These are phyloP conservation scores for Talaromyces adpressus DNA, from an alignment of 495 filamentous ascomycete genomes.

Conservation along the genomic window DNA sequence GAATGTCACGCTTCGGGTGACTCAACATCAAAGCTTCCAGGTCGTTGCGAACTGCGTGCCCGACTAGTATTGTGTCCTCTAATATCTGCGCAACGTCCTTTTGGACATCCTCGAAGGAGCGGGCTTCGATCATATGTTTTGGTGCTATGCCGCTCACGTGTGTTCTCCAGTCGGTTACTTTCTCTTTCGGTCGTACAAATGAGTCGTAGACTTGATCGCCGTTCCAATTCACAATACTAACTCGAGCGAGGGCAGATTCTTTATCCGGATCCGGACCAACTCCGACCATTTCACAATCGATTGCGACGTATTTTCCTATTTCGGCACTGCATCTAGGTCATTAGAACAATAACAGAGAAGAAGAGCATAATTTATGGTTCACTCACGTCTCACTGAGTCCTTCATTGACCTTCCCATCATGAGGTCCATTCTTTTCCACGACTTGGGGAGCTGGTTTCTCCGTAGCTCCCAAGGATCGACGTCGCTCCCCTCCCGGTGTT, in stretches of 20 bases:
- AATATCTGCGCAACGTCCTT: conserved; percentile 64
- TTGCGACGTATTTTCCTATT: conserved; percentile 77
- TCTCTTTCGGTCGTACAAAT: conserved; percentile 70
- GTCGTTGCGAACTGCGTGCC: conserved; percentile 87
- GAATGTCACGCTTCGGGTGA: conserved; percentile 68
- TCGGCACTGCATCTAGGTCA: conserved; percentile 32
- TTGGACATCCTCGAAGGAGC: conserved; percentile 69
- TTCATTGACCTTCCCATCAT: conserved; percentile 39
- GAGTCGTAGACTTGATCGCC: conserved; percentile 86
- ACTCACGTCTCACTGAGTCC: conserved; percentile 41
- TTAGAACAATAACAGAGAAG: conserved; percentile 2
- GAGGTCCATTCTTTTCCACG: conserved; percentile 16
- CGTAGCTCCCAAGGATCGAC: conserved; percentile 5
- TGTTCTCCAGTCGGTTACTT: conserved; percentile 84
- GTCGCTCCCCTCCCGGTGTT: neutral
- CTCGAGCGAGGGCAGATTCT: conserved; percentile 70
- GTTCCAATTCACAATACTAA: conserved; percentile 88
- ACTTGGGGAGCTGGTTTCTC: conserved; percentile 17
- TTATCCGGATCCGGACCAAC: conserved; percentile 60
- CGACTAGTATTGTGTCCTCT: conserved; percentile 67
- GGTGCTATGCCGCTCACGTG: conserved; percentile 72
- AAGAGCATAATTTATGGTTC: neutral
- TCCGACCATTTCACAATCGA: conserved; percentile 99
- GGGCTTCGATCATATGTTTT: conserved; percentile 58
- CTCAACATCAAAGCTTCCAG: conserved; percentile 65